These are phyloP conservation scores for Penicillium sp. DNA, from an alignment of 2,329 filamentous ascomycete species.

Conservation along the genomic window DNA sequence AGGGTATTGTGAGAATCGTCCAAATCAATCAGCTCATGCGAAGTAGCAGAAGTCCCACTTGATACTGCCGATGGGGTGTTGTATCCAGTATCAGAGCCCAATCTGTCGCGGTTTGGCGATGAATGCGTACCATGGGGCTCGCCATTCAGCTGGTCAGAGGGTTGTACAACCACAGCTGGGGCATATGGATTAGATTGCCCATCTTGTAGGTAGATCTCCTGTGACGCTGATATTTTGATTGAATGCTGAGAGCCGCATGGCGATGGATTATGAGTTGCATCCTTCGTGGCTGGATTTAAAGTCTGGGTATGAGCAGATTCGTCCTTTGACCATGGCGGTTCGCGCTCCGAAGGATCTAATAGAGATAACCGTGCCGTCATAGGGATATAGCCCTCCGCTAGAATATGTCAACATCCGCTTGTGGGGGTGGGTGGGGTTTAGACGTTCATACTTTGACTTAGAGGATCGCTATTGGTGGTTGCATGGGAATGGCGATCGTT, in stretches of 20 bases:
- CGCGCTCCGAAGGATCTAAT: slow-evolving; percentile 26
- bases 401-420: slow-evolving; percentile 12
- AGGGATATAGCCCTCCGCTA: slow-evolving; percentile 36
- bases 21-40: slow-evolving; percentile 31
- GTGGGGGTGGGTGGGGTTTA: background rate
- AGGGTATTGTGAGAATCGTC: slow-evolving; percentile 14
- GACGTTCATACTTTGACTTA: slow-evolving; percentile 30
- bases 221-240: slow-evolving; percentile 12
- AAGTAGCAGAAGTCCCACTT: slow-evolving; percentile 26
- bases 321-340: slow-evolving; percentile 27
- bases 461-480: slow-evolving; percentile 25
- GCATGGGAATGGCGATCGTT: slow-evolving; percentile 15
- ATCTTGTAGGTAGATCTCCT: slow-evolving; percentile 14
- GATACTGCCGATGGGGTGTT: slow-evolving; percentile 22
- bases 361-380: slow-evolving; percentile 38
- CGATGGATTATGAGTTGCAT: slow-evolving; percentile 10
- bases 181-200: slow-evolving; percentile 14
- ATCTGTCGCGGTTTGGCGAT: slow-evolving; percentile 7
- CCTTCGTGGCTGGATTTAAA: slow-evolving; percentile 3
- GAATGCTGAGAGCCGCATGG: slow-evolving; percentile 20
- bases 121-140: slow-evolving; percentile 7
- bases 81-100: slow-evolving; percentile 17
- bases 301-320: slow-evolving; percentile 7
- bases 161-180: slow-evolving; percentile 12
- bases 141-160: slow-evolving; percentile 4